Evolutionary conservation across 345 rosid genomes (phyloP).

Genomic region (Populus nigra): DNA sequence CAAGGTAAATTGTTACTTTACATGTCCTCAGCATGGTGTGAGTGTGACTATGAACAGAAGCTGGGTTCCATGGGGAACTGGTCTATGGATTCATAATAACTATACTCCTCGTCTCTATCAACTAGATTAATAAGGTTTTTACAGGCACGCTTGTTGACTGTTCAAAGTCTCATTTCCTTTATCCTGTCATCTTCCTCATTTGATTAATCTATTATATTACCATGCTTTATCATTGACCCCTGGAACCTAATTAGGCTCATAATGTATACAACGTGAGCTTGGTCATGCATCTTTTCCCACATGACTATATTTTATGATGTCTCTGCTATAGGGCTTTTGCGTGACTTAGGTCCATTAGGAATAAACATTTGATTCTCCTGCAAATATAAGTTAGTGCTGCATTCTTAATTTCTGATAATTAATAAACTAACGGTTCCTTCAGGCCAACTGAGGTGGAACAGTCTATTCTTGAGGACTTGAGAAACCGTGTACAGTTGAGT

Average conservation of each 20-base stretch:
- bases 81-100: not conserved
- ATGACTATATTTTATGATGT: not conserved
- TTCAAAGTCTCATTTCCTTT: not conserved
- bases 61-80: not conserved
- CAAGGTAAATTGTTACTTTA: not conserved
- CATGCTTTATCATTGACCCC: not conserved
- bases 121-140: not conserved
- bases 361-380: not conserved
- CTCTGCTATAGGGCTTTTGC: not conserved
- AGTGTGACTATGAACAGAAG: not conserved
- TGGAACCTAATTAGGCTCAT: not conserved
- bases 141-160: not conserved
- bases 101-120: not conserved
- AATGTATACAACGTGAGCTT: not conserved
- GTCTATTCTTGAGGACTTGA: conserved; percentile 89
- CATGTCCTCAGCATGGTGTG: not conserved
- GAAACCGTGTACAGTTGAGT: conserved; percentile 90
- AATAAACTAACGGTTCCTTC: conserved; percentile 18
- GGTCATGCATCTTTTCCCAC: not conserved
- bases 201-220: not conserved
- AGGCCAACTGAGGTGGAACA: conserved; percentile 87
- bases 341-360: not conserved
- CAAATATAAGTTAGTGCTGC: not conserved
- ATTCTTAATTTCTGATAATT: not conserved
- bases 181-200: not conserved